Evolutionary conservation across 2,329 filamentous ascomycete species (phyloP), one percentile per base, ranked within the genome.

Genomic region (Elsinoe batatas): DNA sequence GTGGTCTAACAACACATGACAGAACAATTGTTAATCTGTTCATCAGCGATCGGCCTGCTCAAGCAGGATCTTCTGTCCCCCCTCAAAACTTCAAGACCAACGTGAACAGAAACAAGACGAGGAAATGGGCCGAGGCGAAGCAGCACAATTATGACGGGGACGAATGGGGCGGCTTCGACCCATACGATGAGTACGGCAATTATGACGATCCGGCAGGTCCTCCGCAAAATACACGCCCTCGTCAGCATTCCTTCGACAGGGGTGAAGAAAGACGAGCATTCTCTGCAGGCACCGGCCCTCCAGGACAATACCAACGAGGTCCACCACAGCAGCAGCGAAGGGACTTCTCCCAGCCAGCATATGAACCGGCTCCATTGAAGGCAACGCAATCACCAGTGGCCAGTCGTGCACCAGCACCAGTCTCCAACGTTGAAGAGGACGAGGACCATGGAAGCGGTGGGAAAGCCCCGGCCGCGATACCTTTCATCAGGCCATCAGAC

Each of bases 71-170:
- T 5, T 61, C 65, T 36, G 68, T 65, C 36, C 75, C 75, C 54
- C 72, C 76, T 22, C 70, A 79, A 26, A 80, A 78, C 22, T 95
- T 91, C 72, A 86, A 87, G 68, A 82, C 89, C 53, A 94, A 95
- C 68, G 84, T 96, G 49, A 91, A 88, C 71, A 84, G 91, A 59
- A 80, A 83, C 56, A 95, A 95, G 74, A 96, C 91, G 56, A 87
- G 85, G 72, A 95, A 95, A 79, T 97, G 91, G 91, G 85, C 91
- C 36, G 86, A 95, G 65, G 91, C 91, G 35, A 91, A 91, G 70
- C 78, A 82, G 57, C 84, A 87, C 63, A 87, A 82, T 66, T 97
- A 97, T 66, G 91, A 91, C 64, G 91, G 91, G 60, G 90, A 94
- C 64, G 91, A 95, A 66, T 96, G 91, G 91, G 91, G 89, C 35